A percentile compares a stretch with the other conserved stretches of the same genome.
Conservation (phyloP, 805 yeast species). For the Ogataea pilisensis region DNA sequence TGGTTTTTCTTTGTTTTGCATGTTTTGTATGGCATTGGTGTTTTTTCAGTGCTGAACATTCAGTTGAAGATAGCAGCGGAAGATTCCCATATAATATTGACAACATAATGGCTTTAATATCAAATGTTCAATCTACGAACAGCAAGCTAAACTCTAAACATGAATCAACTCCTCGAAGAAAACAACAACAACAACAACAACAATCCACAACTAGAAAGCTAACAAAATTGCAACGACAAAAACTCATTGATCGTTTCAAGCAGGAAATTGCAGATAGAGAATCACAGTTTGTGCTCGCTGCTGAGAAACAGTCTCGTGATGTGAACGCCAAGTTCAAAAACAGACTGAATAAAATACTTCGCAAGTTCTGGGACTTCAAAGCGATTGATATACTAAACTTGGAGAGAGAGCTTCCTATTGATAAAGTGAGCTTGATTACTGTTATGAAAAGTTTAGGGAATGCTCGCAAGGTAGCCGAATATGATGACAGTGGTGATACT, state of each 20-base stretch:
- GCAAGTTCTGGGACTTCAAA: slow-evolving; percentile 46
- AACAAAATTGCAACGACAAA: slow-evolving; percentile 35
- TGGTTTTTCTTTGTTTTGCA: too few relatives aligned
- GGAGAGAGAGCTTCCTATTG: slow-evolving; percentile 38
- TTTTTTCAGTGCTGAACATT: too few relatives aligned
- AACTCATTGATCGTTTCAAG: slow-evolving; percentile 29
- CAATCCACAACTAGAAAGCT: slow-evolving; percentile 9
- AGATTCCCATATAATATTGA: too few relatives aligned
- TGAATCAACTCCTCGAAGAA: too few relatives aligned
- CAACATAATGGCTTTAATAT: too few relatives aligned
- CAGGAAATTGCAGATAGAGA: slow-evolving; percentile 18
- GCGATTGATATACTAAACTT: slow-evolving; percentile 40
- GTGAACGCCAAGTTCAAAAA: slow-evolving; percentile 36
- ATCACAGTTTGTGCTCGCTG: slow-evolving; percentile 20
- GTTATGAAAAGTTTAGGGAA: slow-evolving; percentile 28
- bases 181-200: too few relatives aligned
- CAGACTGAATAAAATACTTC: slow-evolving; percentile 43
- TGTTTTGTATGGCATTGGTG: too few relatives aligned
- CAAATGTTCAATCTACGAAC: too few relatives aligned
- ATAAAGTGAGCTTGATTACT: slow-evolving; percentile 23
- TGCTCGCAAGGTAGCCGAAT: neutral
- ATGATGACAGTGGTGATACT: too few relatives aligned
- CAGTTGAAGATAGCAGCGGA: too few relatives aligned
- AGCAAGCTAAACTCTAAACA: too few relatives aligned
- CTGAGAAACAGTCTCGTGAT: slow-evolving; percentile 24